A percentile compares a stretch with the other conserved stretches of the same genome.
Conservation (phyloP, 129 eudicot genomes). For the Tagetes erecta region DNA sequence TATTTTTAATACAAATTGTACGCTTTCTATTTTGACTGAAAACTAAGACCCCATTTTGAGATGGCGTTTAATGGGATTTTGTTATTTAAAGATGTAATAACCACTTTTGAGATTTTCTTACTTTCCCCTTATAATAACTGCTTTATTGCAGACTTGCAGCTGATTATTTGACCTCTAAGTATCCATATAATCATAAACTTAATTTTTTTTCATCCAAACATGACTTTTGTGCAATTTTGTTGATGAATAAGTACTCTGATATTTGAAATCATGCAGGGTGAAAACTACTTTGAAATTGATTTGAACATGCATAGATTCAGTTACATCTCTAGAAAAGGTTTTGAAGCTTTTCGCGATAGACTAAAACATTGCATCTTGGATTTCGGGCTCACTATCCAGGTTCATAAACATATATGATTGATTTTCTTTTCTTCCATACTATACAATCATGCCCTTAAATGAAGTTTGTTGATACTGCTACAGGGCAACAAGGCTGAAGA, state of each 20-base stretch:
- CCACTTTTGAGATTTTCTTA: background rate
- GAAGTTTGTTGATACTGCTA: slow-evolving; percentile 25
- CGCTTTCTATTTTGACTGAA: background rate
- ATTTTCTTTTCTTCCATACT: background rate
- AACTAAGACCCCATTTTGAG: background rate
- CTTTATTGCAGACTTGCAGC: background rate
- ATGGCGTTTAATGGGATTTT: background rate
- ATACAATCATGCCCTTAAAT: background rate
- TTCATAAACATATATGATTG: slow-evolving; percentile 18
- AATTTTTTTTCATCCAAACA: background rate
- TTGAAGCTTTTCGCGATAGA: slow-evolving; percentile 86
- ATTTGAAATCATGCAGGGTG: slow-evolving; percentile 63
- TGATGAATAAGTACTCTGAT: background rate
- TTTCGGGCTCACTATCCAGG: slow-evolving; percentile 96
- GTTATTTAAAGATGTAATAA: background rate
- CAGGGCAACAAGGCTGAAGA: slow-evolving; percentile 94
- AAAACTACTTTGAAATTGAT: slow-evolving; percentile 92
- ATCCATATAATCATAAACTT: background rate
- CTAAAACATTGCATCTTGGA: slow-evolving; percentile 73
- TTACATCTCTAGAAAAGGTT: slow-evolving; percentile 88
- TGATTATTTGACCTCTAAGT: background rate
- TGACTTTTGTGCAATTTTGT: background rate
- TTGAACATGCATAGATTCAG: slow-evolving; percentile 94
- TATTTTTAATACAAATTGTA: background rate
- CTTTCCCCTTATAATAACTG: background rate